Evolutionary conservation across 345 rosid species (phyloP), one percentile per base, ranked within the genome.

Genomic region (Citrus medica): DNA sequence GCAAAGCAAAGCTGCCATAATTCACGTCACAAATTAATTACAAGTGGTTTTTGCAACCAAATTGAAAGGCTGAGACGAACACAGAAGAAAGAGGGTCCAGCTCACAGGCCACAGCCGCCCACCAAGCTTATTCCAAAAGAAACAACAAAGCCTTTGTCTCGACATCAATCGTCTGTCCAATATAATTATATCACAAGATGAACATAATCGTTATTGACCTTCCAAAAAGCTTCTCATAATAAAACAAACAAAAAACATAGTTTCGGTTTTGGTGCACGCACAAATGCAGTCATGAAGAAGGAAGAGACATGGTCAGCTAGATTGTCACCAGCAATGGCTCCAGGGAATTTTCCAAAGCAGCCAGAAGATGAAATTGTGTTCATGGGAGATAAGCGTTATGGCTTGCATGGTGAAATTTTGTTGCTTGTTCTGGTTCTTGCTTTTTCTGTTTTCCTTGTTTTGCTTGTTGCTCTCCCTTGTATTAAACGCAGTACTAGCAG

Each of bases 321-420:
- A 58, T n/a, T 58, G 22, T 35, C 83, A 28, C 76, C 76, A 62
- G 83, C 77, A 14, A 32, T 56, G 30, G 6, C 69, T 69, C 75
- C 80, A 0, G 56, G n/a, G 14, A 64, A 67, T 75, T 10, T 33
- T 25, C 65, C 77, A 28, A 73, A 67, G 2, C 79, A 61, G 4
- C 33, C 19, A 22, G 69, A 33, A 58, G 51, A 63, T 24, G 74
- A n/a, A 70, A 78, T 78, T 71, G 65, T 28, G 25, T 73, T 83
- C 74, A 77, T 83, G 51, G 75, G 68, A 25, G 91, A 87, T 75
- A 82, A 67, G 79, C 75, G 59, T 59, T 90, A 84, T 35, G 89
- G 83, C 17, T 68, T 87, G 67, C 85, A 90, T 51, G 92, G 93
- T 48, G 85, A 82, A 82, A 84, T 88, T 75, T 33, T 79, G 78